phyloP scores from a whole-genome alignment of 2,329 filamentous ascomycete genomes.

The Cercospora canescens region DNA sequence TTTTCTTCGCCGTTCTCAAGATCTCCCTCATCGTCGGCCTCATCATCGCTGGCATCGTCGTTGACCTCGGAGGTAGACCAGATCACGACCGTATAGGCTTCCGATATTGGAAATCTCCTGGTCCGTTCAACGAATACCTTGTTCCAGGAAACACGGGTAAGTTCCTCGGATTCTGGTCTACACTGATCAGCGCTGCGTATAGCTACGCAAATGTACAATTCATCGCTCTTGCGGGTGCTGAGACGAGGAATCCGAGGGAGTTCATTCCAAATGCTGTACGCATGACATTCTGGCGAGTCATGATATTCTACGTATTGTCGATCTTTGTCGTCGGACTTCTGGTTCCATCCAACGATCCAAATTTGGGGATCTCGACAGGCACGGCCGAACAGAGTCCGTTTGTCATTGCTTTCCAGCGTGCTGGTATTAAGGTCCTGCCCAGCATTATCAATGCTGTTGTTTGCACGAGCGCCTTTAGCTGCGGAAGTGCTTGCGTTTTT shows the following conservation, averaged over 20 bases:
- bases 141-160: constrained; percentile 24
- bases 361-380: constrained; percentile 34
- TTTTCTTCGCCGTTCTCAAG: constrained; percentile 22
- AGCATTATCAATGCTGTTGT: constrained; percentile 70
- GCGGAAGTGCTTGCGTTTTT: constrained; percentile 61
- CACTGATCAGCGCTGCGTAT: constrained; percentile 18
- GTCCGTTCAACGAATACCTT: constrained; percentile 17
- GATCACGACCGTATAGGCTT: constrained; percentile 17
- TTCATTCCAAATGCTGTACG: constrained; percentile 38
- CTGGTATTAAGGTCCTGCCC: constrained; percentile 61
- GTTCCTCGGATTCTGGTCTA: constrained; percentile 21
- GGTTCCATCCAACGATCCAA: constrained; percentile 31
- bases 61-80: constrained; percentile 19
- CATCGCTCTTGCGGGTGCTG: constrained; percentile 19
- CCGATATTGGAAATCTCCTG: constrained; percentile 20
- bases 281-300: constrained; percentile 37
- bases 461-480: constrained; percentile 40
- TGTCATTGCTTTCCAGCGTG: constrained; percentile 62
- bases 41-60: constrained; percentile 21
- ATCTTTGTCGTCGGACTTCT: constrained; percentile 35
- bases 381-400: constrained; percentile 58
- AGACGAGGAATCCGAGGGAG: constrained; percentile 47
- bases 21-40: constrained; percentile 19
- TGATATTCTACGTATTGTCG: constrained; percentile 36
- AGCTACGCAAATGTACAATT: constrained; percentile 21